Evolutionary conservation across 2,329 filamentous ascomycete genomes (phyloP), one percentile per base, ranked within the genome.

Genomic region (Aspergillus costaricaensis): DNA sequence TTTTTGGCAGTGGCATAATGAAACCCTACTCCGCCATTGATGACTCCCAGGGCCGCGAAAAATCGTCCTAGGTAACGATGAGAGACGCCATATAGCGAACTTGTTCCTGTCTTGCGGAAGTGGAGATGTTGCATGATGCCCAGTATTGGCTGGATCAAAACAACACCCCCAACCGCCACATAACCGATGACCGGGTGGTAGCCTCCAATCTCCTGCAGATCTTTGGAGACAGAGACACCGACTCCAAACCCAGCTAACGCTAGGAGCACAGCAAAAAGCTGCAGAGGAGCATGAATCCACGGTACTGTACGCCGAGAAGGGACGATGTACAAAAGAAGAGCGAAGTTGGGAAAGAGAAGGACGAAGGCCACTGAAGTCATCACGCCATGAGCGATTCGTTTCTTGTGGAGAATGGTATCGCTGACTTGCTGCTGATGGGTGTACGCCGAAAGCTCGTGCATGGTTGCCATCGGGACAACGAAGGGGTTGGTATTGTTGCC

Each of bases 1-100:
- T 67, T 69, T 55, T 74, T 77, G 38, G 74, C 72, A 30, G 76
- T 72, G 3, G 81, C 80, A 36, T 83, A 74, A 59, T 75, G 69
- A 47, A 85, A 76, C 0, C 83, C 83, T 1, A 85, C 68, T 2
- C 82, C 83, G 9, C 82, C 83, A 62, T 85, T 85, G 69, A 85
- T 76, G 59, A 84, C 82, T 3, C 81, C 83, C 0, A 85, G 72
- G 0, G 76, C 76, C 19, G 84, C 76, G 14, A 80, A 72, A 27
- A 77, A 64, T 5, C 83, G 76, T 12, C 83, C 83, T 27, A 83
- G 64, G 82, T 82, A 85, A 62, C 84, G 74, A 65, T 85, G 83
- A 2, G 69, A 47, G 57, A 81, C 74, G 0, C 81, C 82, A 69
- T 76, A 79, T 15, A 78, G 62, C 2, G 77, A 81, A n/a, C 78